These are phyloP conservation scores for Euphorbia neoarborescens DNA, from an alignment of 441 rosid genomes.

Conservation along the genomic window DNA sequence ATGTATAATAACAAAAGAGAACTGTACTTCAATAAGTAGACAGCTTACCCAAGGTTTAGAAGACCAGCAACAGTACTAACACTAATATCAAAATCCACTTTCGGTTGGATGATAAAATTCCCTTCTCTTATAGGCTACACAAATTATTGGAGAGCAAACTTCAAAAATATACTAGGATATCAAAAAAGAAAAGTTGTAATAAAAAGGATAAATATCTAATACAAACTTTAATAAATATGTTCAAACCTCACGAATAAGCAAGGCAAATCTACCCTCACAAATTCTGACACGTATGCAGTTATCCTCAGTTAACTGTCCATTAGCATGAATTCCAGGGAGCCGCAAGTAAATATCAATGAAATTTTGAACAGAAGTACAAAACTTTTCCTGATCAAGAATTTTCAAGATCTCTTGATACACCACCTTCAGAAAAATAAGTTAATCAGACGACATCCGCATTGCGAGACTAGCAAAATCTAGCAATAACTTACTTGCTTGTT, in stretches of 20 bases:
- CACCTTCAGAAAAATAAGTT: slow-evolving; percentile 42
- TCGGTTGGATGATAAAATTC: slow-evolving; percentile 96
- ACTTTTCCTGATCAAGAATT: slow-evolving; percentile 70
- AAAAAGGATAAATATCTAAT: slow-evolving; percentile 10
- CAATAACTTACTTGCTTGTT: slow-evolving; percentile 62
- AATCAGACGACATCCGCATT: slow-evolving; percentile 22
- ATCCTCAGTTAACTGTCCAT: slow-evolving; percentile 76
- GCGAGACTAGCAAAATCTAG: slow-evolving; percentile 19
- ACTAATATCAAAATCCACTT: slow-evolving; percentile 98
- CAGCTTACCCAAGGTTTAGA: slow-evolving; percentile 88
- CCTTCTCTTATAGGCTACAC: slow-evolving; percentile 96
- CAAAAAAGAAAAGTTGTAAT: slow-evolving; percentile 13
- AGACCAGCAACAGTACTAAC: slow-evolving; percentile 95
- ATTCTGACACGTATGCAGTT: slow-evolving; percentile 96
- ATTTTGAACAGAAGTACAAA: slow-evolving; percentile 89
- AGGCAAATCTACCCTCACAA: slow-evolving; percentile 97
- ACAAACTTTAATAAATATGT: slow-evolving; percentile 20
- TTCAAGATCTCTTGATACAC: slow-evolving; percentile 75
- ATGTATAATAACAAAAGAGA: not conserved
- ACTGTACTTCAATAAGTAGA: not conserved
- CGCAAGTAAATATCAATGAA: slow-evolving; percentile 81
- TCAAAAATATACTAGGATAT: slow-evolving; percentile 17
- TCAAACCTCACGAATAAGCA: slow-evolving; percentile 91
- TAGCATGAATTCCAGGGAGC: slow-evolving; percentile 79
- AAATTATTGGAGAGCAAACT: slow-evolving; percentile 18